Percentiles rank a stretch among this genome's conserved stretches.
Conservation (phyloP, 1,139 yeast genomes). For the Suhomyces bokatorum region DNA sequence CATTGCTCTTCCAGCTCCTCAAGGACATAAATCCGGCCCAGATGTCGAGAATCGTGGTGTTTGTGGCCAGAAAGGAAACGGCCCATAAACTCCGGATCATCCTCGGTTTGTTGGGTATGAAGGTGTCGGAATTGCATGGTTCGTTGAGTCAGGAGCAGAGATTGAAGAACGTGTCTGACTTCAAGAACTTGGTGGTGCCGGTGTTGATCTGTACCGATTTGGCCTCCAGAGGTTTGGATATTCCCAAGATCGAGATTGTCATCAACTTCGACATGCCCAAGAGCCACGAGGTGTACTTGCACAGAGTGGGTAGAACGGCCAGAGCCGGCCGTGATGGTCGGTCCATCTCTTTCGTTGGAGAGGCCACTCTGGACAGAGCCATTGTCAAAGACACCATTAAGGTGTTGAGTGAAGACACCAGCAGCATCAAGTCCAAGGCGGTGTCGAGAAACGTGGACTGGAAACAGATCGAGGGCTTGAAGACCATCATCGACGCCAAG, state of each 20-base stretch:
- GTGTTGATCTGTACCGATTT: slow-evolving; percentile 93
- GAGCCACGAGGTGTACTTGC: slow-evolving; percentile 83
- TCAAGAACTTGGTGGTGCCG: slow-evolving; percentile 80
- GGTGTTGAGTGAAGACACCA: slow-evolving; percentile 41
- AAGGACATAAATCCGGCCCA: slow-evolving; percentile 62
- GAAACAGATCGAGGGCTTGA: slow-evolving; percentile 72
- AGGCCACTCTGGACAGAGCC: slow-evolving; percentile 75
- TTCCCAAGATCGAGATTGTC: slow-evolving; percentile 93
- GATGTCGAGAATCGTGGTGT: slow-evolving; percentile 77
- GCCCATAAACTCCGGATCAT: slow-evolving; percentile 86
- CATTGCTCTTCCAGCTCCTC: slow-evolving; percentile 71
- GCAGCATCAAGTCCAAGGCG: slow-evolving; percentile 50
- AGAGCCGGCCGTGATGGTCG: slow-evolving; percentile 98
- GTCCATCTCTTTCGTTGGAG: slow-evolving; percentile 92
- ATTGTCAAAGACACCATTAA: slow-evolving; percentile 88
- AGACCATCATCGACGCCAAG: slow-evolving; percentile 60
- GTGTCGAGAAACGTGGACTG: slow-evolving; percentile 87
- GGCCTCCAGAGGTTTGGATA: slow-evolving; percentile 99
- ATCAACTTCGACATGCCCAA: slow-evolving; percentile 96
- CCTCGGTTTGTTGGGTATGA: slow-evolving; percentile 83
- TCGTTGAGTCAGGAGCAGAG: slow-evolving; percentile 95
- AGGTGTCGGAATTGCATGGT: slow-evolving; percentile 93
- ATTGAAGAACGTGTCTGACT: slow-evolving; percentile 75
- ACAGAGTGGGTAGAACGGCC: slow-evolving; percentile 99
- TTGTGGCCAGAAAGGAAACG: slow-evolving; percentile 84